These are phyloP conservation scores for Sequoiadendron giganteum DNA, from an alignment of 75 land plant genomes.

Conservation along the genomic window DNA sequence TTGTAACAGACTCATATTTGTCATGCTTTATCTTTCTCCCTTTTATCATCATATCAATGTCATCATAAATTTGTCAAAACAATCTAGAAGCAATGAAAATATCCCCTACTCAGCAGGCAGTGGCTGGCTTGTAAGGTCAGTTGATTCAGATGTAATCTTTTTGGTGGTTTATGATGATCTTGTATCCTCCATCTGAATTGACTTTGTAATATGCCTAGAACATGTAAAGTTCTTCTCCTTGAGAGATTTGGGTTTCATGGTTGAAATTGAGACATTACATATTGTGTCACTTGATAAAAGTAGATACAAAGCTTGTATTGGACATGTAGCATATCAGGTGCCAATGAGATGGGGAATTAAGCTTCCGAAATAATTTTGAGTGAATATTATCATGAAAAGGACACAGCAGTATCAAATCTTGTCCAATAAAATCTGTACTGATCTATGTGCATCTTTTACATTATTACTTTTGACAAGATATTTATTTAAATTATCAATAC, in stretches of 20 bases:
- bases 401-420: not conserved
- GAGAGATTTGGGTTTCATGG: not conserved
- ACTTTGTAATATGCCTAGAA: not conserved
- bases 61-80: not conserved
- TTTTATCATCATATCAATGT: not conserved
- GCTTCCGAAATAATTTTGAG: not conserved
- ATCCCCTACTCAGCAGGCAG: not conserved
- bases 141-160: not conserved
- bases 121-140: not conserved
- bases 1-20: not conserved
- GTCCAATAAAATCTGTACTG: not conserved
- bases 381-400: not conserved
- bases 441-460: not conserved
- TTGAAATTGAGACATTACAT: not conserved
- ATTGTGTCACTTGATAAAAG: not conserved
- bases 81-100: conserved; percentile 2
- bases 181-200: not conserved
- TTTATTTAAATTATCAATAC: not conserved
- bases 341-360: not conserved
- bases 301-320: not conserved
- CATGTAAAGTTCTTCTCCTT: not conserved
- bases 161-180: not conserved
- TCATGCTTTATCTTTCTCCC: not conserved
- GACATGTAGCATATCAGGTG: not conserved
- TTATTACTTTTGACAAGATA: not conserved